A percentile compares a stretch with the other conserved stretches of the same genome.
Evolutionary conservation across 805 yeast species (phyloP).

Genomic region (Nakazawaea siamensis): DNA sequence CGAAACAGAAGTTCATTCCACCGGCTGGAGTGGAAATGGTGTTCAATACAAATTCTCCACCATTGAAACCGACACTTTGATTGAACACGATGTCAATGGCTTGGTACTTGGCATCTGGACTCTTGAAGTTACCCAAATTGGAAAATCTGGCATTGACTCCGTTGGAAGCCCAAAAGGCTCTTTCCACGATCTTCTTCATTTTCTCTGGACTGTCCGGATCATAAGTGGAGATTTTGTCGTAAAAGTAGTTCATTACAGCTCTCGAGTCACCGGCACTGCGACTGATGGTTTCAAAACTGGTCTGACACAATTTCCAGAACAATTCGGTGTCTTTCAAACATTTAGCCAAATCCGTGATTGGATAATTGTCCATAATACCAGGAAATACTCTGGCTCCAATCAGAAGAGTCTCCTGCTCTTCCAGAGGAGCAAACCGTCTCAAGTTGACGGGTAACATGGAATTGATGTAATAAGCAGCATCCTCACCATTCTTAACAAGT

Average conservation of each 20-base stretch:
- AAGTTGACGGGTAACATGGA: constrained; percentile 8
- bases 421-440: constrained; percentile 4
- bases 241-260: constrained; percentile 2
- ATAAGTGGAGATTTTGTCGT: neutral
- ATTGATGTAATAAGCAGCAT: constrained; percentile 3
- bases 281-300: neutral
- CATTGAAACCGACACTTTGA: constrained; percentile 8
- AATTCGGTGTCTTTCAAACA: neutral
- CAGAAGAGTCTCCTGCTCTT: neutral
- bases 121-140: constrained; percentile 6
- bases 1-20: no score
- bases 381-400: constrained; percentile 7
- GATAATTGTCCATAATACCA: constrained; percentile 4
- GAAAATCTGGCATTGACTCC: constrained; percentile 5
- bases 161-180: neutral
- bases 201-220: neutral
- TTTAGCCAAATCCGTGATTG: constrained; percentile 3
- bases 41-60: constrained; percentile 3
- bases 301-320: constrained; percentile 6
- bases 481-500: neutral
- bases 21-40: no score
- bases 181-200: neutral
- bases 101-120: neutral
- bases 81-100: constrained; percentile 8
- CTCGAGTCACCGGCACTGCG: neutral